phyloP scores from a whole-genome alignment of 768 basidiomycete genomes.

The Mycena amicta region DNA sequence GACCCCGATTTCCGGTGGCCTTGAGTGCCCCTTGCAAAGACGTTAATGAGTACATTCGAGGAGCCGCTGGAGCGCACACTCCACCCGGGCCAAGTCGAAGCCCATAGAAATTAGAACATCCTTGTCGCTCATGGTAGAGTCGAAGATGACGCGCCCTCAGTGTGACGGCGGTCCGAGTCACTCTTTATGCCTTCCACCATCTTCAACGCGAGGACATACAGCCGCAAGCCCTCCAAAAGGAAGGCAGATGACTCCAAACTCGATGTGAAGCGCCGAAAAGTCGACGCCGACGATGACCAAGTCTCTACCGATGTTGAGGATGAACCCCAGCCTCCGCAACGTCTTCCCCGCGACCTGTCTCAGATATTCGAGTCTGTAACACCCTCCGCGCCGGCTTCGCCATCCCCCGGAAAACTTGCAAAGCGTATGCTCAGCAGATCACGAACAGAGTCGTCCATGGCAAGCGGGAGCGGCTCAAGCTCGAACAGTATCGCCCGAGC shows the following conservation, averaged over 20 bases:
- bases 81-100: conserved; percentile 80
- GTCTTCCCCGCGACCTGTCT: conserved; percentile 15
- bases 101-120: conserved; percentile 84
- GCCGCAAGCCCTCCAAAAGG: conserved; percentile 16
- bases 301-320: conserved; percentile 21
- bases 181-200: conserved; percentile 18
- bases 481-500: conserved; percentile 17
- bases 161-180: conserved; percentile 1
- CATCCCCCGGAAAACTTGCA: conserved; percentile 49
- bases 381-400: conserved; percentile 25
- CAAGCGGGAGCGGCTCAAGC: conserved; percentile 29
- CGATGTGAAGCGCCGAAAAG: conserved; percentile 19
- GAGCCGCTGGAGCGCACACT: conserved; percentile 58
- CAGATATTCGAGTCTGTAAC: conserved; percentile 20
- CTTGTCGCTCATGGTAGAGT: conserved; percentile 56
- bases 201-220: conserved; percentile 19
- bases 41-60: conserved; percentile 13
- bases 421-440: conserved; percentile 76
- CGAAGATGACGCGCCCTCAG: conserved; percentile 1
- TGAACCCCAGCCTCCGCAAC: conserved; percentile 4
- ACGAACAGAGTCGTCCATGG: conserved; percentile 60
- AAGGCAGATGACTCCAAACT: conserved; percentile 8
- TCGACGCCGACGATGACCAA: conserved; percentile 12
- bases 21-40: conserved; percentile 88
- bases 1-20: conserved; percentile 78